These are phyloP conservation scores for Exophiala spinifera DNA, from an alignment of 2,329 filamentous ascomycete genomes.

Conservation along the genomic window DNA sequence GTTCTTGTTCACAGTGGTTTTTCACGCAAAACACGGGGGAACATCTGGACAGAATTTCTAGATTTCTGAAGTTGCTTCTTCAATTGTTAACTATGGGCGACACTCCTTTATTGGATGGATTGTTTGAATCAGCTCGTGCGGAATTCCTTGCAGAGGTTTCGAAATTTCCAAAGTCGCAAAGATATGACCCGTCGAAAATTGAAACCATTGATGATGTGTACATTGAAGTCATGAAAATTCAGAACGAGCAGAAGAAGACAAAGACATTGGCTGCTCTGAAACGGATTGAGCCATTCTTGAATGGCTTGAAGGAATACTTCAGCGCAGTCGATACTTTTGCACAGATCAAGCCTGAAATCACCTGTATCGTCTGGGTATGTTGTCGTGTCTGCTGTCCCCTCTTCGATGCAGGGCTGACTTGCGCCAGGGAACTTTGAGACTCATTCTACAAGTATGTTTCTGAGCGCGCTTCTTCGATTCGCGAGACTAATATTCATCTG, in stretches of 20 bases:
- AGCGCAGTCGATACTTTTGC: neutral
- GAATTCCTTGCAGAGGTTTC: too few species aligned
- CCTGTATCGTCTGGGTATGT: neutral
- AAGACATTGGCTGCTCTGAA: neutral
- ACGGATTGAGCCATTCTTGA: neutral
- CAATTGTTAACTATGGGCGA: too few species aligned
- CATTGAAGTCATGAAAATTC: conserved; percentile 31
- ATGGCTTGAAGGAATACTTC: neutral
- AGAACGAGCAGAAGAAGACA: neutral
- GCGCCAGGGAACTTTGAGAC: conserved; percentile 25
- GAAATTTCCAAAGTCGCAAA: neutral
- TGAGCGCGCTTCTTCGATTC: too few species aligned
- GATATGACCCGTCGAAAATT: conserved; percentile 25
- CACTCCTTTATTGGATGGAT: too few species aligned
- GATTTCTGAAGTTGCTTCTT: too few species aligned
- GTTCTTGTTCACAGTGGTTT: too few species aligned
- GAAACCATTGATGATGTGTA: conserved; percentile 35
- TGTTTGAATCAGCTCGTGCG: too few species aligned
- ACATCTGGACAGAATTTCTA: too few species aligned
- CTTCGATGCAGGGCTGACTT: conserved; percentile 21
- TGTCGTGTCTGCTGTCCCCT: neutral
- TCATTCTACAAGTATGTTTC: too few species aligned
- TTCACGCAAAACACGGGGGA: too few species aligned
- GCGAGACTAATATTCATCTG: too few species aligned
- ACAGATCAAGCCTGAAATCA: neutral